These are phyloP conservation scores for Teunomyces pallodes DNA, from an alignment of 805 yeast species.

Conservation along the genomic window DNA sequence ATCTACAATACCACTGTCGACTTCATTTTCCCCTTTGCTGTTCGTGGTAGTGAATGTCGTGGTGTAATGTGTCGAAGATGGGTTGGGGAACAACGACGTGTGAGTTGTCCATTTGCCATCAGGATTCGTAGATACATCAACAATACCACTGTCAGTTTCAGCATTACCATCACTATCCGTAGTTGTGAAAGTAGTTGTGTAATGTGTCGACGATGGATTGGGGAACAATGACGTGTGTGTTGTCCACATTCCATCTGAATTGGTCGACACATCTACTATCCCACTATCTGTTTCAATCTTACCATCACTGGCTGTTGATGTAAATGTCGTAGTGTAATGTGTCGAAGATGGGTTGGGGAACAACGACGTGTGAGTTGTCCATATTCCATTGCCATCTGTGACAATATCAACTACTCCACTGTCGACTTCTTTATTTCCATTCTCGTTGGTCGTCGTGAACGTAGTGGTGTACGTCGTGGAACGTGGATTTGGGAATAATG, in stretches of 20 bases:
- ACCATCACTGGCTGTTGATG: neutral
- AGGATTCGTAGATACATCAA: neutral
- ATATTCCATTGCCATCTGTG: neutral
- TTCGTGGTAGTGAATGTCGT: too few relatives aligned
- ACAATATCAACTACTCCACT: neutral
- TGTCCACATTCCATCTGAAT: neutral
- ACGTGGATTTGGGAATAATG: neutral
- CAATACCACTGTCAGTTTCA: neutral
- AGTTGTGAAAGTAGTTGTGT: neutral
- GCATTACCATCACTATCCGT: too few relatives aligned
- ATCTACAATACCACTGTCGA: too few relatives aligned
- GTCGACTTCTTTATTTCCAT: neutral
- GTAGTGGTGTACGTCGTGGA: conserved; percentile 6
- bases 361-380: neutral
- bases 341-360: neutral
- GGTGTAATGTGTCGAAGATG: too few relatives aligned
- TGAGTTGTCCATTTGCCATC: neutral
- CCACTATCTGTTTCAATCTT: neutral
- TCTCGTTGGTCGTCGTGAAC: conserved; percentile 7
- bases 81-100: too few relatives aligned
- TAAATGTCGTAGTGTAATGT: neutral
- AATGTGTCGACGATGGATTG: neutral
- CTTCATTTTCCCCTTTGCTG: too few relatives aligned
- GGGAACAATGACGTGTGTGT: neutral
- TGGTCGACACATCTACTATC: neutral